phyloP scores from a whole-genome alignment of 805 yeast genomes.

The Candida railenensis region DNA sequence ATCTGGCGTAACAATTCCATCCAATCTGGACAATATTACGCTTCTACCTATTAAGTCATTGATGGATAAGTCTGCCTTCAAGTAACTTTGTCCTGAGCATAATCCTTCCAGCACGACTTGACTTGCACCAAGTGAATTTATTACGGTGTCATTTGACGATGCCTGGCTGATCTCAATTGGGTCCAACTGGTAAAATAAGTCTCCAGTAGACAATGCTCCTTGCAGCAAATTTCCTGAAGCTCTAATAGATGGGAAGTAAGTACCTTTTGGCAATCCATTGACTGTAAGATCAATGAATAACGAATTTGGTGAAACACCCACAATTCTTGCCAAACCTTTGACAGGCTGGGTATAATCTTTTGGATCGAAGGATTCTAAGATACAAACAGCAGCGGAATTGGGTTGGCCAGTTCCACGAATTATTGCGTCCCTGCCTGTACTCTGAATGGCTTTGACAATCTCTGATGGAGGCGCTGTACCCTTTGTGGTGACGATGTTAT shows the following conservation, averaged over 20 bases:
- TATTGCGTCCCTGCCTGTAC: constrained; percentile 83
- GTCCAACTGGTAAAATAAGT: constrained; percentile 42
- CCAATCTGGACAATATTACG: constrained; percentile 44
- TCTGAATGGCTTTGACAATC: constrained; percentile 66
- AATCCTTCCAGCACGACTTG: constrained; percentile 9
- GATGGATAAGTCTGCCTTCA: constrained; percentile 47
- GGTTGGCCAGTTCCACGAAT: constrained; percentile 88
- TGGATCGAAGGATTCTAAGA: constrained; percentile 68
- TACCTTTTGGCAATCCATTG: constrained; percentile 65
- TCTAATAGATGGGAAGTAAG: constrained; percentile 68
- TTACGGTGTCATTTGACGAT: constrained; percentile 23
- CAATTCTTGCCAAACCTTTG: constrained; percentile 84
- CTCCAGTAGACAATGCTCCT: constrained; percentile 71
- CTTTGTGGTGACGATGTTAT: constrained; percentile 62
- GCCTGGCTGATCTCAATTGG: constrained; percentile 33
- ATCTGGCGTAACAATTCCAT: constrained; percentile 39
- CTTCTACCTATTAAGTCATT: constrained; percentile 72
- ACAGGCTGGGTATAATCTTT: constrained; percentile 56
- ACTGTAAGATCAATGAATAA: constrained; percentile 73
- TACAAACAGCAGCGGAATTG: constrained; percentile 88
- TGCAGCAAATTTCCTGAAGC: constrained; percentile 72
- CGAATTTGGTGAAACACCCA: constrained; percentile 56
- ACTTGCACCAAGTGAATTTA: constrained; percentile 36
- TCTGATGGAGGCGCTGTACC: constrained; percentile 77
- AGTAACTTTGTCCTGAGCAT: constrained; percentile 36